Conservation (phyloP, 1,139 yeast genomes). For the Taphrina pruni region DNA sequence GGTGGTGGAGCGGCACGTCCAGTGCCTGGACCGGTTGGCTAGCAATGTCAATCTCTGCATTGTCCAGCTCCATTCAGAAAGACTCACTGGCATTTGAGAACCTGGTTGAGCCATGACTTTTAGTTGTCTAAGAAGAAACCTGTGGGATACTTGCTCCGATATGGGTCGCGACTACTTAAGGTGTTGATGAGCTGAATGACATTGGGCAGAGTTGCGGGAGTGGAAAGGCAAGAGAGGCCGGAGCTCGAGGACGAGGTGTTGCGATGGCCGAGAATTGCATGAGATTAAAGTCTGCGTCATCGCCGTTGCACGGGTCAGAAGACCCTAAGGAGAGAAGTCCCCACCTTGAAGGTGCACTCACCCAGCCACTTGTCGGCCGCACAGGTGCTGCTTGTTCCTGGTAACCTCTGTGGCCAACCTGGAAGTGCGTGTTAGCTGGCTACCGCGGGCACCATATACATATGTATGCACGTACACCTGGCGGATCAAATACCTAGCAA, state of each 20-base stretch:
- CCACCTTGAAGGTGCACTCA: too few relatives aligned
- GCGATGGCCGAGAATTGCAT: not conserved
- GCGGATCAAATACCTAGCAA: not conserved
- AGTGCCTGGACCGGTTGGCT: conserved; percentile 34
- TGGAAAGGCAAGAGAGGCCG: not conserved
- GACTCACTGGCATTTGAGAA: conserved; percentile 27
- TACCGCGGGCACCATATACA: too few relatives aligned
- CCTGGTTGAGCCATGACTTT: conserved; percentile 29
- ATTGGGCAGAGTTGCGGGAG: not conserved
- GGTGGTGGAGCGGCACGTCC: conserved; percentile 35
- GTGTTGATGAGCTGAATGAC: too few relatives aligned
- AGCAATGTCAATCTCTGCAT: not conserved
- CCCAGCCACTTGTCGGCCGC: too few relatives aligned
- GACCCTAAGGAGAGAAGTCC: not conserved
- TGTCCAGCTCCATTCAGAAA: not conserved
- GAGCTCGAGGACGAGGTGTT: not conserved
- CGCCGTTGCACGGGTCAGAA: conserved; percentile 1
- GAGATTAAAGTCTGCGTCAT: conserved; percentile 12
- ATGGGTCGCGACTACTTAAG: too few relatives aligned
- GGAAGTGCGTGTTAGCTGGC: too few relatives aligned
- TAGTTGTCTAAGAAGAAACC: too few relatives aligned
- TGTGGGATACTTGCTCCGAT: too few relatives aligned
- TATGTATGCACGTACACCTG: too few relatives aligned
- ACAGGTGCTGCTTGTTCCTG: too few relatives aligned
- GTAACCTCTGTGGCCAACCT: too few relatives aligned